Conservation (phyloP, 2,329 filamentous ascomycete genomes). For the Colletotrichum godetiae region DNA sequence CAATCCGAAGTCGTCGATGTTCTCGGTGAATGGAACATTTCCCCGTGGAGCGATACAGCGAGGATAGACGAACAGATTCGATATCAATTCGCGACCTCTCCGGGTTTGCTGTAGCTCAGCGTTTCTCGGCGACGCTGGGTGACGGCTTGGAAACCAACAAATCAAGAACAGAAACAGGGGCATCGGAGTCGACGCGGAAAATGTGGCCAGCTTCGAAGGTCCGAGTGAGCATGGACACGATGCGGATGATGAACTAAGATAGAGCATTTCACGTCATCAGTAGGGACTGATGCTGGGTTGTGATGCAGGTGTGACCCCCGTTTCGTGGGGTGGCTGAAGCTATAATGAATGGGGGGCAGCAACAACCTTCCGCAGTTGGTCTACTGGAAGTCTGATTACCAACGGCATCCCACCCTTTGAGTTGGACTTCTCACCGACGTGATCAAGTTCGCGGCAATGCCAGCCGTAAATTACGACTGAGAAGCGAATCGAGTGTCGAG, state of each 20-base stretch:
- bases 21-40: constrained; percentile 14
- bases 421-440: constrained; percentile 1
- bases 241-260: not conserved
- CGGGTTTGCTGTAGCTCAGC: not conserved
- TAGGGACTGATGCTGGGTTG: constrained; percentile 14
- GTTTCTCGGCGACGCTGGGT: not conserved
- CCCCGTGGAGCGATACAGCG: not conserved
- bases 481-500: not conserved
- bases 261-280: constrained; percentile 21
- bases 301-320: constrained; percentile 31
- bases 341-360: constrained; percentile 22
- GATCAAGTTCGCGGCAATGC: not conserved
- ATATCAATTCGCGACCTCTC: not conserved
- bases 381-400: constrained; percentile 13
- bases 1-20: not conserved
- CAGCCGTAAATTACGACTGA: not conserved
- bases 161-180: constrained; percentile 6
- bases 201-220: not conserved
- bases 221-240: not conserved
- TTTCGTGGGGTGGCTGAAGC: constrained; percentile 30
- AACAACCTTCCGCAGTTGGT: constrained; percentile 12
- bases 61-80: not conserved
- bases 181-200: constrained; percentile 21
- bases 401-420: constrained; percentile 16
- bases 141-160: not conserved